phyloP scores from a whole-genome alignment of 192 early-diverging fungal species.

The Haplosporangium gracile region DNA sequence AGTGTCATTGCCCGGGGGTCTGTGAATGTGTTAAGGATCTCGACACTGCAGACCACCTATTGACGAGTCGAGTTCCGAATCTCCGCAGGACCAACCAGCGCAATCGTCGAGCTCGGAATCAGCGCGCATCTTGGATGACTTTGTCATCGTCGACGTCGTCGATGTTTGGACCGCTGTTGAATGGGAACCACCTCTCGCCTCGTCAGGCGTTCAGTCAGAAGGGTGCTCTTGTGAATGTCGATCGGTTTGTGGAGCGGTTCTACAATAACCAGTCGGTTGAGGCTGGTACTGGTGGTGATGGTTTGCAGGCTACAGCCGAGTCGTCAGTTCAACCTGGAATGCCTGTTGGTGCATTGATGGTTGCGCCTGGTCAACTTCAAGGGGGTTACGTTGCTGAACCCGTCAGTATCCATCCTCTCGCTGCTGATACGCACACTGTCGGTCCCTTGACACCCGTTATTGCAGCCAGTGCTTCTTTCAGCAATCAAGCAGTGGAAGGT shows the following conservation, averaged over 20 bases:
- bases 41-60: neutral
- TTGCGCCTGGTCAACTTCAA: neutral
- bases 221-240: neutral
- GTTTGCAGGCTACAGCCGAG: neutral
- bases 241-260: slow-evolving; percentile 11
- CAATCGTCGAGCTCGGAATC: neutral
- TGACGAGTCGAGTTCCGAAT: neutral
- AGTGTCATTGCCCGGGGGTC: neutral
- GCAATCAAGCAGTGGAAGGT: neutral
- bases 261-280: neutral
- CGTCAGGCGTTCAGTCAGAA: slow-evolving; percentile 9
- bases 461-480: neutral
- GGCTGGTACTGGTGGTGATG: neutral
- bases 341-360: neutral
- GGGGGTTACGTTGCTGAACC: neutral
- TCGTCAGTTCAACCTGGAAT: neutral
- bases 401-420: neutral
- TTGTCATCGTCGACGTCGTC: slow-evolving; percentile 20
- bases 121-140: slow-evolving; percentile 26
- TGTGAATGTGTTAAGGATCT: neutral
- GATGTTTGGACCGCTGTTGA: slow-evolving; percentile 3
- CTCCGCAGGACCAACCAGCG: slow-evolving; percentile 10
- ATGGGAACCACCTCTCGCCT: slow-evolving; percentile 2
- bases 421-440: neutral
- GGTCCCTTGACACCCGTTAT: neutral